Conservation (phyloP, 176 grass and related monocot genomes). For the Bolboschoenus planiculmis region DNA sequence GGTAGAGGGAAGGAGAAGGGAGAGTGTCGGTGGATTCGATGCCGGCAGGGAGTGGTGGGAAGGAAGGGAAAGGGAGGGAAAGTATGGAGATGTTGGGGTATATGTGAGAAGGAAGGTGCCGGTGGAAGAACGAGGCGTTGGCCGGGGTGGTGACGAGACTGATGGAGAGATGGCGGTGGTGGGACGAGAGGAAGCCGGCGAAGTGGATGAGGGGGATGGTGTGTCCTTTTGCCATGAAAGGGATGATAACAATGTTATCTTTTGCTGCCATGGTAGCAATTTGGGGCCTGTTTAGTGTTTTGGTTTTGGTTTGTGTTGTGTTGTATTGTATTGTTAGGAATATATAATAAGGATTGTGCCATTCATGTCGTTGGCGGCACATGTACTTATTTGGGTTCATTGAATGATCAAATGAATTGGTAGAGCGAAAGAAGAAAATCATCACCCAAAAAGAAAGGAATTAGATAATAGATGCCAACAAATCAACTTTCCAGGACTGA, state of each 20-base stretch:
- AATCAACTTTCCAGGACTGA: too few relatives aligned
- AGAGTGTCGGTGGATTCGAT: constrained; percentile 53
- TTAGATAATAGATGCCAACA: too few relatives aligned
- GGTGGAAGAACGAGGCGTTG: constrained; percentile 33
- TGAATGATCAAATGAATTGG: too few relatives aligned
- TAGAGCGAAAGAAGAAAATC: too few relatives aligned
- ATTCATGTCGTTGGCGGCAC: too few relatives aligned
- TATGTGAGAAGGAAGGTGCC: constrained; percentile 12
- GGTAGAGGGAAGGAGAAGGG: constrained; percentile 33
- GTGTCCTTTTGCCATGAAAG: constrained; percentile 84
- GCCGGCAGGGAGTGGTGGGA: constrained; percentile 21
- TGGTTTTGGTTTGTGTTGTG: too few relatives aligned
- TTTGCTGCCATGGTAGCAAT: background rate
- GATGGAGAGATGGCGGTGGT: constrained; percentile 38
- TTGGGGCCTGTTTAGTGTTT: too few relatives aligned
- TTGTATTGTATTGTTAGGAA: too few relatives aligned
- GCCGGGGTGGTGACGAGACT: constrained; percentile 44
- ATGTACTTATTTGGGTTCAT: too few relatives aligned
- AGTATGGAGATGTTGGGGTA: constrained; percentile 17
- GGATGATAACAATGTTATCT: constrained; percentile 55
- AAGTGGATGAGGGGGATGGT: constrained; percentile 56
- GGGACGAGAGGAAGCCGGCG: constrained; percentile 30
- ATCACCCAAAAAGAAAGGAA: too few relatives aligned
- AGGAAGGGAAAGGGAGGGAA: constrained; percentile 36
- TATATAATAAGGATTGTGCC: too few relatives aligned